Evolutionary conservation across 176 grass and related monocot species (phyloP).

Genomic region (Musa troglodytarum): DNA sequence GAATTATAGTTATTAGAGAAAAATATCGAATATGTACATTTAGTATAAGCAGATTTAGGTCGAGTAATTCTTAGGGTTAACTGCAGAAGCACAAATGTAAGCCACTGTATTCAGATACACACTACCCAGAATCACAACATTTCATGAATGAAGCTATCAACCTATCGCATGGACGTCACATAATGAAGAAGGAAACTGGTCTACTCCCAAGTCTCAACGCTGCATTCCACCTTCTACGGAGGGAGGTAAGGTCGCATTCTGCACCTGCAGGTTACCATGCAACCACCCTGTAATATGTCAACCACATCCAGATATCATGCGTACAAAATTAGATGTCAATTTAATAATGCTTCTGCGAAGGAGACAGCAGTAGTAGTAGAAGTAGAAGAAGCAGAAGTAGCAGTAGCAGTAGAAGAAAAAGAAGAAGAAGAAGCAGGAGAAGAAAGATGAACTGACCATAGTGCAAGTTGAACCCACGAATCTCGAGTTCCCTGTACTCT

Average conservation of each 20-base stretch:
- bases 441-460: neutral
- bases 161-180: too few relatives aligned
- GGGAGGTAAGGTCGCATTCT: conserved; percentile 17
- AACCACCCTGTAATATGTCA: conserved; percentile 15
- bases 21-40: too few relatives aligned
- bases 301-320: neutral
- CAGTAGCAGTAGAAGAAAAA: neutral
- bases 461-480: neutral
- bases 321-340: neutral
- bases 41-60: too few relatives aligned
- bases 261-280: conserved; percentile 21
- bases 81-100: neutral
- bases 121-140: too few relatives aligned
- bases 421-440: neutral
- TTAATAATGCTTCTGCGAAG: neutral
- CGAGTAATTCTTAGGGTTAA: too few relatives aligned
- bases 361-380: neutral
- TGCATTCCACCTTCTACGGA: conserved; percentile 16
- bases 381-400: conserved; percentile 18
- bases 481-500: conserved; percentile 8
- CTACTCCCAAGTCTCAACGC: too few relatives aligned
- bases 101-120: neutral
- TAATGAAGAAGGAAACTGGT: too few relatives aligned
- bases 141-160: too few relatives aligned
- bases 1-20: too few relatives aligned